Conservation (phyloP, 1,284 basidiomycete species). For the Baeospora myosura region DNA sequence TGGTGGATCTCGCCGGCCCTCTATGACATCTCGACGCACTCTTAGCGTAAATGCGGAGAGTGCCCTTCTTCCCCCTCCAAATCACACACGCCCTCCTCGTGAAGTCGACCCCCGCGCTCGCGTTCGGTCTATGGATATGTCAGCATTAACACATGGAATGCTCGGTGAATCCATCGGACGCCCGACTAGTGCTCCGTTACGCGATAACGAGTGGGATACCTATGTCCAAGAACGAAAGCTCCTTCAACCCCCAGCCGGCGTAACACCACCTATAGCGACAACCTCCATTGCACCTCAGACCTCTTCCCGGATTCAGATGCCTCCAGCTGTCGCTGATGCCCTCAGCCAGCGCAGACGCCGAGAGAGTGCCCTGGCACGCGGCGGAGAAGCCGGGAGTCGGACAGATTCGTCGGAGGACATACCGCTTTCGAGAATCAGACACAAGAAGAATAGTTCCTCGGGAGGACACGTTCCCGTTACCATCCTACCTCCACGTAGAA, state of each 20-base stretch:
- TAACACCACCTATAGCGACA: constrained; percentile 64
- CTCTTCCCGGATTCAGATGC: constrained; percentile 42
- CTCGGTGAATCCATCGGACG: constrained; percentile 51
- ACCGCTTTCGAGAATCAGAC: constrained; percentile 36
- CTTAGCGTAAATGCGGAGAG: constrained; percentile 55
- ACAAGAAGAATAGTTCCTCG: constrained; percentile 27
- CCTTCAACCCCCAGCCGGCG: constrained; percentile 72
- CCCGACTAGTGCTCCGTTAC: constrained; percentile 64
- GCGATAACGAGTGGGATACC: constrained; percentile 66
- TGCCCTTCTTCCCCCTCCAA: constrained; percentile 36
- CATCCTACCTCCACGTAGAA: constrained; percentile 59
- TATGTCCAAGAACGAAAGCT: constrained; percentile 76
- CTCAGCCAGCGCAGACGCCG: constrained; percentile 58
- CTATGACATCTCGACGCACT: constrained; percentile 57
- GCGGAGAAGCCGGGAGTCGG: constrained; percentile 32
- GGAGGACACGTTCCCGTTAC: constrained; percentile 37
- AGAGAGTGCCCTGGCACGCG: constrained; percentile 46
- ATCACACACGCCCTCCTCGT: constrained; percentile 61
- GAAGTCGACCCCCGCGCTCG: constrained; percentile 58
- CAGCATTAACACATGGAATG: constrained; percentile 35
- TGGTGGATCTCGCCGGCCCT: constrained; percentile 57
- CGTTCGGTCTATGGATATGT: constrained; percentile 62
- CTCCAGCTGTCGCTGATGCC: constrained; percentile 68
- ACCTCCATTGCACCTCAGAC: constrained; percentile 33
- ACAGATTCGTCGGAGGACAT: constrained; percentile 45